Base-by-base conservation (phyloP, 345 rosid genomes). In the Isatis tinctoria region DNA sequence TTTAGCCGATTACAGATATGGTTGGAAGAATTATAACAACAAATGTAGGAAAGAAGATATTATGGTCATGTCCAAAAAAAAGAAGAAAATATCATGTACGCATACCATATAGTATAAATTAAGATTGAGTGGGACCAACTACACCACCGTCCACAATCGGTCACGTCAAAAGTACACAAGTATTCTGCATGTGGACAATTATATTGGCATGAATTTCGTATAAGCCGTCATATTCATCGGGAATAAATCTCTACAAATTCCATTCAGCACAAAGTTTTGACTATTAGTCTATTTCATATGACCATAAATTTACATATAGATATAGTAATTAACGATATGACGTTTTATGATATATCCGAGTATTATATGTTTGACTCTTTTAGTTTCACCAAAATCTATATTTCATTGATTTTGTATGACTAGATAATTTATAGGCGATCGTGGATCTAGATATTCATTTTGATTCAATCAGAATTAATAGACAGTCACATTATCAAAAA, bases 141-240 rank as follows among this genome's bases (percentile, higher is more conserved):
- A 52, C 16, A 41, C 27, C 44, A 73, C 64, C 77, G 77, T 64
- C 70, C 70, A 73, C 26, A 43, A 54, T 40, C 16, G 27, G 48
- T 54, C 64, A 73, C 65, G 71, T 65, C 65, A 43, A 44, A 44
- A 22, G 10, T 73, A 32, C 70, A 43, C 4, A 40, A 53, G 26
- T 64, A 64, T 54, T 73, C 70, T 73, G 77, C 71, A 73, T 73
- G 58, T 44, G 28, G 77, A 54, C 77, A 73, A 64, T 73, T 73
- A 4, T 32, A 32, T 43, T 54, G 65, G 58, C 71, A 73, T 22
- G 58, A 73, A 73, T 65, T 43, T 65, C 58, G 58, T 65, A n/a
- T n/a, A 64, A 65, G 49, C 58, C 48, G 57, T 56, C 71, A 56
- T 44, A 20, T 43, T 54, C 71, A 54, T 33, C 18, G 1, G 9